phyloP scores from a whole-genome alignment of 192 early-diverging fungal species.

The Dimargaris cristalligena region DNA sequence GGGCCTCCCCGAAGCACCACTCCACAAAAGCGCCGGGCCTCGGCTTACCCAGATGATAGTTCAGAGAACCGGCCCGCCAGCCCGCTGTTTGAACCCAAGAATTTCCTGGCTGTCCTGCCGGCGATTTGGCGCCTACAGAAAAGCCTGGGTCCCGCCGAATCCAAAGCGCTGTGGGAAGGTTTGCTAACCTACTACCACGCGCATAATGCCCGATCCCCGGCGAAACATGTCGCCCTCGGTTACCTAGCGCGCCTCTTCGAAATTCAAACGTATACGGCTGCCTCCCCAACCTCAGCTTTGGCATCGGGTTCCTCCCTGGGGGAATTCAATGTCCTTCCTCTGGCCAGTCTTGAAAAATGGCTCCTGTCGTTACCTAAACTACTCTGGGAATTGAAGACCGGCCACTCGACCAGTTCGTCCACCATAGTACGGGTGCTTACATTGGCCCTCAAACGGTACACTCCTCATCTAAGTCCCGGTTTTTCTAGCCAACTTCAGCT shows the following conservation, averaged over 20 bases:
- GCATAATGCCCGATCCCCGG: background rate
- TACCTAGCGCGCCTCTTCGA: slow-evolving; percentile 4
- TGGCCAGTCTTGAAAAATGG: slow-evolving; percentile 1
- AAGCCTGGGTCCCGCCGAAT: background rate
- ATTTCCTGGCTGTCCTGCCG: background rate
- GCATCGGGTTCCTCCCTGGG: background rate
- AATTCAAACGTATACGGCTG: background rate
- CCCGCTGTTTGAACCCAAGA: background rate
- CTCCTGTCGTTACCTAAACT: slow-evolving; percentile 6
- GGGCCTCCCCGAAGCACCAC: background rate
- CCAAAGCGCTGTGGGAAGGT: background rate
- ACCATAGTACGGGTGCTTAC: background rate
- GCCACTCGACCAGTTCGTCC: background rate
- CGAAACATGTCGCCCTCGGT: background rate
- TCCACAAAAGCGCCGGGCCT: background rate
- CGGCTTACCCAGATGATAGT: no score
- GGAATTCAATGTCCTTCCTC: background rate
- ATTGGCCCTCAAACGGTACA: background rate
- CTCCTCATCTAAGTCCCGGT: background rate
- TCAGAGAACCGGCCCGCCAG: background rate
- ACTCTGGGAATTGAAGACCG: slow-evolving; percentile 5
- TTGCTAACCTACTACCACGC: background rate
- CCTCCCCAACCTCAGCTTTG: no score
- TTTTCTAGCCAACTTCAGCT: background rate
- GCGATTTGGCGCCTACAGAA: slow-evolving; percentile 1